phyloP scores from a whole-genome alignment of 129 eudicot species.

The Lonicera japonica region DNA sequence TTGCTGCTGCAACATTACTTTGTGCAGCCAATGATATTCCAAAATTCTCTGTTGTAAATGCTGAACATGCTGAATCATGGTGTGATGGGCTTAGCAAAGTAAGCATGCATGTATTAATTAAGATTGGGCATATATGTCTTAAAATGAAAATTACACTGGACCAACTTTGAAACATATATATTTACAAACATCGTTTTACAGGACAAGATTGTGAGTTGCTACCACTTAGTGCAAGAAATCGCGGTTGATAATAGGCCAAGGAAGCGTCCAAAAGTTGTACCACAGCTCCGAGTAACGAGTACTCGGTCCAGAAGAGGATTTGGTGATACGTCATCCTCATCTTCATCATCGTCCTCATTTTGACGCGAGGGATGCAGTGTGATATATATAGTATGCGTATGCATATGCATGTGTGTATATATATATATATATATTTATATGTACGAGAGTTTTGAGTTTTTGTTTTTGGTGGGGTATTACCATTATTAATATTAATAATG shows the following conservation, averaged over 20 bases:
- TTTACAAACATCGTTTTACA: conserved; percentile 27
- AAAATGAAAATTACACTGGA: too few relatives aligned
- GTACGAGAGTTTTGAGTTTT: conserved; percentile 30
- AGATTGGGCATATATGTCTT: background rate
- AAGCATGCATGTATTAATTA: conserved; percentile 16
- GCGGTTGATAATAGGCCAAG: conserved; percentile 22
- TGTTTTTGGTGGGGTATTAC: conserved; percentile 37
- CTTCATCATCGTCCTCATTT: conserved; percentile 36
- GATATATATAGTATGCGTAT: too few relatives aligned
- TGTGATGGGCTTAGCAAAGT: conserved; percentile 81
- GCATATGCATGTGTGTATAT: too few relatives aligned
- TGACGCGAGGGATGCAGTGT: too few relatives aligned
- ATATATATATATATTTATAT: conserved; percentile 14
- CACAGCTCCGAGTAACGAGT: conserved; percentile 55
- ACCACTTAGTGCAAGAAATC: conserved; percentile 41
- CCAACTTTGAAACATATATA: background rate
- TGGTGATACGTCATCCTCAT: conserved; percentile 43
- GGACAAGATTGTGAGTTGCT: conserved; percentile 67
- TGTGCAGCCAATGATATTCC: conserved; percentile 82
- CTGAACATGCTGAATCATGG: conserved; percentile 85
- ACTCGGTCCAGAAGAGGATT: conserved; percentile 37
- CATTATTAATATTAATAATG: conserved; percentile 41
- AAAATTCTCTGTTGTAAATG: conserved; percentile 57
- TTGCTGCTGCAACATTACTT: conserved; percentile 84
- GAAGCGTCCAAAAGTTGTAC: conserved; percentile 39